Base-by-base conservation (phyloP, 2,329 filamentous ascomycete species). In the Penicillium capsulatum region DNA sequence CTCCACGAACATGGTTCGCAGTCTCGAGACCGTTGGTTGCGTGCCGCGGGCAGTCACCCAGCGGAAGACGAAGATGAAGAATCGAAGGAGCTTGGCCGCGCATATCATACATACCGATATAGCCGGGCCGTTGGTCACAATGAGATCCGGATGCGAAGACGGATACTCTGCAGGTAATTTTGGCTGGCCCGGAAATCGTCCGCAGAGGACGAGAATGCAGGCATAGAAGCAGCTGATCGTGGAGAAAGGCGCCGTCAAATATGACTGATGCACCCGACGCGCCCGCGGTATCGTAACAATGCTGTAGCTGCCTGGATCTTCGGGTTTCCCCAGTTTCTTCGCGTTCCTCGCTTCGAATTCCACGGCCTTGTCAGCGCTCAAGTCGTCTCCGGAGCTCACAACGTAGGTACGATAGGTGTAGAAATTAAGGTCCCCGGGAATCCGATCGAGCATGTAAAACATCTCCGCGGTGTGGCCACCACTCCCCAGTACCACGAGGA, bases 391-490 rank as follows among this genome's bases (percentile, higher is more conserved):
- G 1, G 77, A 80, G 48, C 83, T 85, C 38, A 94, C 74, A 15
- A 94, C 69, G 63, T 94, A 98, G 17, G 87, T 91, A 17, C 92
- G 79, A 54, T 86, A 82, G 4, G 68, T 71, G 59, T 67, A 82
- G 67, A 57, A 65, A 60, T 38, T 61, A 31, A 48, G 71, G 31
- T 67, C 55, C 28, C 73, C 27, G 67, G 66, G 42, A 70, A 72
- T 57, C 76, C 77, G 50, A 75, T 77, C 51, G 73, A 98, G 79
- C 71, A 96, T 85, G 57, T 84, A 81, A 47, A 95, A 74, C 85
- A 98, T 94, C 66, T 98, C 92, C 33, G 88, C 83, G 0, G 92
- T 96, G 67, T 98, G 92, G 1, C 92, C 92, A 20, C 92, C 92
- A 2, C 86, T 94, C 36, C 92, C 92, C 16, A 97, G 83, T 17